Evolutionary conservation across 495 filamentous ascomycete species (phyloP), one percentile per base, ranked within the genome.

Genomic region (Amniculicola lignicola): DNA sequence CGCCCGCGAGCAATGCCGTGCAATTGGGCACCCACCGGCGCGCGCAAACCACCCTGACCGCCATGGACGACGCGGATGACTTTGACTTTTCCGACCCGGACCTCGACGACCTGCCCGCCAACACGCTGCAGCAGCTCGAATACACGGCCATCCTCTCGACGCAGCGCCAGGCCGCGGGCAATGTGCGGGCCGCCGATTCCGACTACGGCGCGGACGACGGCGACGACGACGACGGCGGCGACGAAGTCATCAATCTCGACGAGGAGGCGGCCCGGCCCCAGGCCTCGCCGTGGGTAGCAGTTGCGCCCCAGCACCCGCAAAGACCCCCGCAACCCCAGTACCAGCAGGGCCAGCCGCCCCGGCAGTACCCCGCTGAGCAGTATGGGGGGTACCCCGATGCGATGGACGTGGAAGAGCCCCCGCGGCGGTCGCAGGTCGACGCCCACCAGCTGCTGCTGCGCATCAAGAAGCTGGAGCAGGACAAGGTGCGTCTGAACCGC

Each of bases 61-160:
- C 73, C 56, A 72, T 54, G 40, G 48, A 71, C 73, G 80, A 79
- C 42, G 72, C 76, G 61, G 82, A 85, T 67, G 83, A 84, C 47
- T 77, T 75, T 66, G 52, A 45, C 48, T 85, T 84, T 70, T 82
- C 76, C 56, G 85, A 85, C 67, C 79, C 85, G 64, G 70, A 63
- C 46, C 57, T 71, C 25, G 67, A 69, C 52, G 62, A 57, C 36
- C 62, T 72, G 24, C 63, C 68, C 16, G 66, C 63, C 24, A 65
- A 66, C 50, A 62, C 68, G 11, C 63, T 71, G 10, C 64, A 62
- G 27, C 63, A 70, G 27, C 67, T 73, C 19, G 69, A 72, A 46
- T 48, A 57, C 24, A 60, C 51, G 21, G 70, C 69, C 12, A 51
- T 67, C 45, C 51, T 47, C 6, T 62, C 67, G 1, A 71, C 70